A percentile compares a stretch with the other conserved stretches of the same genome.
Conservation (phyloP, 306 rosid species). For the Potentilla sterilis region DNA sequence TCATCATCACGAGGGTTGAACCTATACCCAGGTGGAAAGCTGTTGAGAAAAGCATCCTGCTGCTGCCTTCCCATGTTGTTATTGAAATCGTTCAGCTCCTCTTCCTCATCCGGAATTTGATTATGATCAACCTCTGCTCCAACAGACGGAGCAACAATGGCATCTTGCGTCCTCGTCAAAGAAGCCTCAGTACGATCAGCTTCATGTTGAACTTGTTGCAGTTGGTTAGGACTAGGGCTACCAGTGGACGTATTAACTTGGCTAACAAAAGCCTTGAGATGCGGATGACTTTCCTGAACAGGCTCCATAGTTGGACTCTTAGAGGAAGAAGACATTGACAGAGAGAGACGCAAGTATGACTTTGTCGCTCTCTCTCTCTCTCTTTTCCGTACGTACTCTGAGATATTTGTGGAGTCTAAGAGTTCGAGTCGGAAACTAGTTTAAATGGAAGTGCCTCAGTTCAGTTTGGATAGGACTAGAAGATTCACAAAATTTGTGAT, state of each 20-base stretch:
- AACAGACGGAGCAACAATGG: neutral
- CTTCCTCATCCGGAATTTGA: neutral
- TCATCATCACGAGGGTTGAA: slow-evolving; percentile 22
- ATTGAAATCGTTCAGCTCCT: neutral
- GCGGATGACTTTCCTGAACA: slow-evolving; percentile 7
- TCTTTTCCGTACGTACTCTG: neutral
- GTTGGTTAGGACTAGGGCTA: neutral
- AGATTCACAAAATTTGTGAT: too few relatives aligned
- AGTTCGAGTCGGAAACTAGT: neutral
- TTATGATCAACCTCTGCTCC: neutral
- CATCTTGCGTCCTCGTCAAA: neutral
- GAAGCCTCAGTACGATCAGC: neutral
- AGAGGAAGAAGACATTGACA: slow-evolving; percentile 18
- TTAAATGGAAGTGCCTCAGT: neutral
- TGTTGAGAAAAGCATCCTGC: neutral
- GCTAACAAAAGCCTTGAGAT: slow-evolving; percentile 10
- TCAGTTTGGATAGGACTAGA: too few relatives aligned
- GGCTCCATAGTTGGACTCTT: slow-evolving; percentile 21
- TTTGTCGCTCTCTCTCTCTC: neutral
- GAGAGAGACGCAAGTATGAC: neutral
- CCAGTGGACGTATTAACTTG: neutral
- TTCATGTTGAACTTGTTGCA: neutral
- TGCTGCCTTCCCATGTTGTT: neutral
- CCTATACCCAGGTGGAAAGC: slow-evolving; percentile 8
- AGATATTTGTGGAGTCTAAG: neutral